These are phyloP conservation scores for Coemansia sp. DNA, from an alignment of 192 early-diverging fungal species.

Conservation along the genomic window DNA sequence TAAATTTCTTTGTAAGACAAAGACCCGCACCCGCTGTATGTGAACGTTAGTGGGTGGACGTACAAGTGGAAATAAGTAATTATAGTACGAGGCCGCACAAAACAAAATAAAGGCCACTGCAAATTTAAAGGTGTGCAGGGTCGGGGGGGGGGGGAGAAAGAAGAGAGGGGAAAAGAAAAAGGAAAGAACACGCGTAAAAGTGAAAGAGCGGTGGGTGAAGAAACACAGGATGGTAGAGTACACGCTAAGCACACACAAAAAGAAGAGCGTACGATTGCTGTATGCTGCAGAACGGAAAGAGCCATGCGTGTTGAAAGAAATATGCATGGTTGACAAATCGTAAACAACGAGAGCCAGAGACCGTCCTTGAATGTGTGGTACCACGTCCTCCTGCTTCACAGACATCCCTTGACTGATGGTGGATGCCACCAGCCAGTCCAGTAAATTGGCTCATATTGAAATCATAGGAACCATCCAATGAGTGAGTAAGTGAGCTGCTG, in stretches of 20 bases:
- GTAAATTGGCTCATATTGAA: background rate
- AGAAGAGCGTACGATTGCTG: conserved; percentile 1
- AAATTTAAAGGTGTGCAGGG: conserved; percentile 1
- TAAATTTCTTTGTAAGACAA: background rate
- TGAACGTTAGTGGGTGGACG: background rate
- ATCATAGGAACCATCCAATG: background rate
- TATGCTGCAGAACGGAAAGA: background rate
- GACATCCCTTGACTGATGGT: background rate
- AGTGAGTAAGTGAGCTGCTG: background rate
- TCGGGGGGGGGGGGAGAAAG: background rate
- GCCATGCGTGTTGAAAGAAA: background rate
- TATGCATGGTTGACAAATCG: background rate
- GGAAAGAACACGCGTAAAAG: conserved; percentile 6
- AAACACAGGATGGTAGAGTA: background rate
- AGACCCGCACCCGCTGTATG: background rate
- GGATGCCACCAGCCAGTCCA: background rate
- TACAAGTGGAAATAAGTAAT: background rate
- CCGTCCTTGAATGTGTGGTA: background rate
- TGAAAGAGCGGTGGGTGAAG: background rate
- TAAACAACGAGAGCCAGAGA: background rate
- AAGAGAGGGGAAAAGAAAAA: conserved; percentile 13
- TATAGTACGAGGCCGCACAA: conserved; percentile 6
- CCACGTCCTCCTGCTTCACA: background rate
- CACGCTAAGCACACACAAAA: conserved; percentile 2
- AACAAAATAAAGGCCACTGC: conserved; percentile 6